These are phyloP conservation scores for Thalassiosira profunda DNA, from an alignment of 108 stramenopile genomes.

Conservation along the genomic window DNA sequence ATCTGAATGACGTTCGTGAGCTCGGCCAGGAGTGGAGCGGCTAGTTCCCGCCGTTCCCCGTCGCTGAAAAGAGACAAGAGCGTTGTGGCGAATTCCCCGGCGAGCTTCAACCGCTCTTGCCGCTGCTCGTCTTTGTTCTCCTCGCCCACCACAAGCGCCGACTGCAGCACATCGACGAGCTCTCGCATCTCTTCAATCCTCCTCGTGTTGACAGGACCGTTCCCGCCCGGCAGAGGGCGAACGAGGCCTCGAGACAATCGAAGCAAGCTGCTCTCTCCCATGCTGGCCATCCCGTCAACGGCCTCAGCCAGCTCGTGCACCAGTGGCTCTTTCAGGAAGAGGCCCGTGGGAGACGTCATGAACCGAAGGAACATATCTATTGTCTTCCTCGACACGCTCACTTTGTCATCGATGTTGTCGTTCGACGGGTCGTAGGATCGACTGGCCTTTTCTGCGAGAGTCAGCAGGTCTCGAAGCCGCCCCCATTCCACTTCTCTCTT, in stretches of 20 bases:
- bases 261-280: conserved; percentile 77
- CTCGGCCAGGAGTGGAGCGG: conserved; percentile 74
- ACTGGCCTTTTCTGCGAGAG: conserved; percentile 79
- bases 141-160: conserved; percentile 50
- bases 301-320: conserved; percentile 86
- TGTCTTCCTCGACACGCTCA: conserved; percentile 69
- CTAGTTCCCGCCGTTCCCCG: conserved; percentile 61
- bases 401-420: conserved; percentile 44
- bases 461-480: conserved; percentile 70
- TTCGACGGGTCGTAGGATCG: conserved; percentile 72
- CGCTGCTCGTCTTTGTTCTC: conserved; percentile 16
- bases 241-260: conserved; percentile 64
- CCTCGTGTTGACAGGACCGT: conserved; percentile 80
- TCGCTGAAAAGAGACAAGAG: conserved; percentile 50
- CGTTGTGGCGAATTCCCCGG: conserved; percentile 63
- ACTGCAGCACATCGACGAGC: conserved; percentile 69
- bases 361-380: conserved; percentile 83
- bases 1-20: conserved; percentile 72
- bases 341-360: conserved; percentile 80
- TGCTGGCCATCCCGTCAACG: conserved; percentile 90
- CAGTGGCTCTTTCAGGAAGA: conserved; percentile 86
- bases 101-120: conserved; percentile 61
- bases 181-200: conserved; percentile 77
- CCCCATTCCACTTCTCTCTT: conserved; percentile 54
- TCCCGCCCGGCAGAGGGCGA: conserved; percentile 78